These are phyloP conservation scores for Psidium friedrichsthalianum DNA, from an alignment of 345 rosid genomes.

Conservation along the genomic window DNA sequence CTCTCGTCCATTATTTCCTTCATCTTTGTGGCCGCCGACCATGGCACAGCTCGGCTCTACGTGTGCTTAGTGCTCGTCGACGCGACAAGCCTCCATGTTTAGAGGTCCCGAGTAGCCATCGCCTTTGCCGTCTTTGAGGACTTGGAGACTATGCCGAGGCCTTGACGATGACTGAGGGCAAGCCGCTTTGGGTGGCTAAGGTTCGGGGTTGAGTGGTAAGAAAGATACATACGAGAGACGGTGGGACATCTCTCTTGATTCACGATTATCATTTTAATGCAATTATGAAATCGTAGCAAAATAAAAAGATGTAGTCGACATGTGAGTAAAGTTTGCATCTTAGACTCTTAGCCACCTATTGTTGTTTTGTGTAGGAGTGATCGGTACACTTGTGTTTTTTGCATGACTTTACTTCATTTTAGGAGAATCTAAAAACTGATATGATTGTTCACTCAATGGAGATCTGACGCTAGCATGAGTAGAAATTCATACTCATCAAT, in stretches of 20 bases:
- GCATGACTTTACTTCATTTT: too few relatives aligned
- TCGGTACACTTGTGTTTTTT: too few relatives aligned
- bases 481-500: too few relatives aligned
- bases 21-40: neutral
- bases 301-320: neutral
- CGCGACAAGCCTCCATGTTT: neutral
- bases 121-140: neutral
- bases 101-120: neutral
- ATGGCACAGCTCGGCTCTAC: neutral
- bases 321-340: neutral
- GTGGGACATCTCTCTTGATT: neutral
- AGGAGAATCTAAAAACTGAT: too few relatives aligned
- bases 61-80: neutral
- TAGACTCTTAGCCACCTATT: neutral
- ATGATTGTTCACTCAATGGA: too few relatives aligned
- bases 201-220: neutral
- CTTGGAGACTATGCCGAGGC: neutral
- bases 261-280: neutral
- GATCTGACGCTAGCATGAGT: too few relatives aligned
- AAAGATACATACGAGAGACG: neutral
- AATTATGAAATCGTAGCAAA: neutral
- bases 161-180: neutral
- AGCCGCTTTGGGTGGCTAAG: neutral
- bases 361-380: too few relatives aligned
- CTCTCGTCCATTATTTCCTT: neutral